Percentiles rank a stretch among this genome's conserved stretches.
phyloP scores from a whole-genome alignment of 176 grass and related monocot species.

The Zea luxurians region DNA sequence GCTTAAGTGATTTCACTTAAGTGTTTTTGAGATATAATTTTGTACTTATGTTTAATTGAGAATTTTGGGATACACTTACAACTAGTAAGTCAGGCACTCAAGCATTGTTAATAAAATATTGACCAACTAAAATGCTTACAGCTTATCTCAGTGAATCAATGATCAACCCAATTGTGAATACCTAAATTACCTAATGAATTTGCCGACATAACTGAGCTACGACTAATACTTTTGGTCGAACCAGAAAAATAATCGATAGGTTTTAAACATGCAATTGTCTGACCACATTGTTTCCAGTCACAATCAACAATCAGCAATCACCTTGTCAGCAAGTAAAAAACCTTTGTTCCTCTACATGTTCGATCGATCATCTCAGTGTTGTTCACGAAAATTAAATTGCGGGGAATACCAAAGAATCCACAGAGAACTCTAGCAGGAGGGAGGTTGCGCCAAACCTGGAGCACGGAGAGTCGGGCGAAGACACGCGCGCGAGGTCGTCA shows the following conservation, averaged over 20 bases:
- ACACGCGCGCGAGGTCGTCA: slow-evolving; percentile 61
- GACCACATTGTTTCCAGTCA: background rate
- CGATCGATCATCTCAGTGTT: background rate
- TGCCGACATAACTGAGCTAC: background rate
- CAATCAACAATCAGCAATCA: background rate
- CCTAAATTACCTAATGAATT: background rate
- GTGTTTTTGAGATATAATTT: too few species aligned
- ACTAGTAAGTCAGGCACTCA: too few species aligned
- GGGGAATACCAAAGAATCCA: too few species aligned
- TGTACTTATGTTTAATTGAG: too few species aligned
- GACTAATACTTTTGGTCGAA: background rate
- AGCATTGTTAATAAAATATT: too few species aligned
- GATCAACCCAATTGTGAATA: background rate
- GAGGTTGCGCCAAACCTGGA: slow-evolving; percentile 41
- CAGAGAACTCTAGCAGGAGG: background rate
- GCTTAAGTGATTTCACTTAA: too few species aligned
- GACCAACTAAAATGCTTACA: too few species aligned
- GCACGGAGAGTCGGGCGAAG: slow-evolving; percentile 65
- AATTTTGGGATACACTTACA: too few species aligned
- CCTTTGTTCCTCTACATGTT: background rate
- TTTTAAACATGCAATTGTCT: background rate
- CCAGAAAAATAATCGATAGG: background rate
- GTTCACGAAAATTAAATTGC: background rate
- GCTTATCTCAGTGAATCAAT: background rate
- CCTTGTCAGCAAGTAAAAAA: background rate